Base-by-base conservation (phyloP, 164 flowering plant genomes). In the Piper betle region DNA sequence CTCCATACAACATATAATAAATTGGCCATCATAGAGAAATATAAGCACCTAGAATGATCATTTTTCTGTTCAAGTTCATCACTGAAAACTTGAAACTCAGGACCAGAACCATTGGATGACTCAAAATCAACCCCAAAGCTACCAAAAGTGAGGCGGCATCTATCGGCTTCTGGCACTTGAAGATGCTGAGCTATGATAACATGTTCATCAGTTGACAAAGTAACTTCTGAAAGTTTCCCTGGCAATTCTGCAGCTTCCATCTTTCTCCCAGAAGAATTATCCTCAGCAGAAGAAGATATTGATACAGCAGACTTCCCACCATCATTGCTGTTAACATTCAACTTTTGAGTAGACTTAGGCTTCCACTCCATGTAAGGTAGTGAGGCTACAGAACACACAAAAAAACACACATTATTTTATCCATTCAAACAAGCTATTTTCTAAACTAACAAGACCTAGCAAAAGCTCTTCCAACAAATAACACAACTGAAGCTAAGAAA, bases 121-220 rank as follows among this genome's bases (percentile, higher is more conserved):
- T 79, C 89, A 68, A 76, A 66, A 7, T 79, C 90, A 37, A 72
- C 53, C 38, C 84, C 98, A 75, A 92, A 78, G 79, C 91, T 93
- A 46, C 98, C 98, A 77, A 93, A 93, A 39, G 82, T 86, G 55
- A 93, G 78, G 58, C 63, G 75, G 65, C 71, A 75, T 15, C 91
- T 85, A 58, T 85, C 96, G 60, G 85, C 74, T 67, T 84, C 91
- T 12, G 88, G 80, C 60, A 89, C 96, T 72, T 90, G 86, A 66
- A 93, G 85, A 69, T 89, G 90, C 53, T 83, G 76, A 17, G 97
- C 91, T 61, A 93, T 93, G 70, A 93, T 80, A 48, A 93, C 98
- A 78, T 85, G 88, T 72, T 84, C 85, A 67, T 78, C 69, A 56
- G 82, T 88, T 66, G 67, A 38, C 40, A 83, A 46, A 63, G 69